Conservation (phyloP, 208 protist genomes). For the Acanthamoeba lenticulata region DNA sequence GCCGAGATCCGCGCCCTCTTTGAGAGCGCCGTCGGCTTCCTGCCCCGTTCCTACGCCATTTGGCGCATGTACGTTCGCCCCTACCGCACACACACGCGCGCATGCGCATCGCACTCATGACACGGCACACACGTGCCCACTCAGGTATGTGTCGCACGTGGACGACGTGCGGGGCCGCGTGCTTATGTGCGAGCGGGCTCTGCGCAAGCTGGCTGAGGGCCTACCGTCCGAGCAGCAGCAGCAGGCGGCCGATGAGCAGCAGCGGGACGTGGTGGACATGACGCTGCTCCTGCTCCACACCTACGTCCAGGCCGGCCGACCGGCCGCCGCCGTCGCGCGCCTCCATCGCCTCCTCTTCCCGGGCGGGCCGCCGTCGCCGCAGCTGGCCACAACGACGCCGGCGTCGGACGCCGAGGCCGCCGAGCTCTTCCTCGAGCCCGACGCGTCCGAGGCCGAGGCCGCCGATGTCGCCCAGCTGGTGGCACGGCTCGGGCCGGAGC, state of each 20-base stretch:
- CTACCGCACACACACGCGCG: too few relatives aligned
- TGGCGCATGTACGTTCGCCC: neutral
- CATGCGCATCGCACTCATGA: too few relatives aligned
- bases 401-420: neutral
- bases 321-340: neutral
- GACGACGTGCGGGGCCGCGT: neutral
- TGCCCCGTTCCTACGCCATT: neutral
- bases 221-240: neutral
- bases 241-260: too few relatives aligned
- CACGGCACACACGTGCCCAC: too few relatives aligned
- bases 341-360: conserved; percentile 9
- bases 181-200: conserved; percentile 6
- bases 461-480: too few relatives aligned
- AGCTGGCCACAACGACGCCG: neutral
- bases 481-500: conserved; percentile 20
- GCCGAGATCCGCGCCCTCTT: neutral
- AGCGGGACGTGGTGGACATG: conserved; percentile 9
- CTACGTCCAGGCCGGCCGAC: neutral
- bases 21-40: neutral
- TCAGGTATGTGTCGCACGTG: neutral
- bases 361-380: neutral
- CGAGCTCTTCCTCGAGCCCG: neutral
- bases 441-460: neutral
- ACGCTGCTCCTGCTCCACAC: neutral
- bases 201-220: neutral